These are phyloP conservation scores for Podospora didyma DNA, from an alignment of 495 filamentous ascomycete species.

Conservation along the genomic window DNA sequence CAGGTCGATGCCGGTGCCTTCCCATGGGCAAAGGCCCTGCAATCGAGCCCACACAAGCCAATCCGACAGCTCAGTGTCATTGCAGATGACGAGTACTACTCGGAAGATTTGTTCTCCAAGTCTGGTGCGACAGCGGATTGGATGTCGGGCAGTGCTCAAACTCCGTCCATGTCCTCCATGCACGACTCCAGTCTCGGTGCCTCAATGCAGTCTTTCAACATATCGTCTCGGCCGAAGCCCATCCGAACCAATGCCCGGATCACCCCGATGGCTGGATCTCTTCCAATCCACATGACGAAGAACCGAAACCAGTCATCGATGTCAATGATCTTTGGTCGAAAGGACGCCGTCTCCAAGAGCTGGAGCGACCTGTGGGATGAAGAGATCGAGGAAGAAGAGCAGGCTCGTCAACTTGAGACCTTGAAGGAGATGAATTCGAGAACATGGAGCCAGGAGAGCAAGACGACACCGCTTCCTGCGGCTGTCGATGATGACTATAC, in stretches of 20 bases:
- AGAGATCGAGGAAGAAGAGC: slow-evolving; percentile 69
- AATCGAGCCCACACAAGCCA: slow-evolving; percentile 68
- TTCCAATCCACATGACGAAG: slow-evolving; percentile 67
- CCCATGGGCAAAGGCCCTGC: slow-evolving; percentile 91
- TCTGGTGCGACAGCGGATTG: slow-evolving; percentile 72
- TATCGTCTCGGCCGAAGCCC: slow-evolving; percentile 27
- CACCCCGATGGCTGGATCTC: slow-evolving; percentile 62
- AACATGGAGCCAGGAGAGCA: slow-evolving; percentile 78
- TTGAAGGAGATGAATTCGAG: slow-evolving; percentile 72
- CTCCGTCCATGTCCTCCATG: slow-evolving; percentile 74
- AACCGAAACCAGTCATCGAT: slow-evolving; percentile 59
- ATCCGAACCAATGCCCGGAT: slow-evolving; percentile 25
- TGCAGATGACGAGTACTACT: slow-evolving; percentile 67
- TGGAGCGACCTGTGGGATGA: slow-evolving; percentile 98
- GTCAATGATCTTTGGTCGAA: slow-evolving; percentile 73
- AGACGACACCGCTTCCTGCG: slow-evolving; percentile 34
- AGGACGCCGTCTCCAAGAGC: slow-evolving; percentile 81
- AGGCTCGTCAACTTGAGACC: slow-evolving; percentile 53
- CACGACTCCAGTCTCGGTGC: slow-evolving; percentile 71
- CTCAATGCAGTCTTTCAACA: slow-evolving; percentile 57
- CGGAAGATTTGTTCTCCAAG: slow-evolving; percentile 84
- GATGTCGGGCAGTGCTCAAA: slow-evolving; percentile 63
- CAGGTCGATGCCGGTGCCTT: slow-evolving; percentile 76
- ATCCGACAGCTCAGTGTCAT: slow-evolving; percentile 85
- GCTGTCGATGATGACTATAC: slow-evolving; percentile 37